phyloP scores from a whole-genome alignment of 768 basidiomycete genomes.

The Termitomyces sp. region DNA sequence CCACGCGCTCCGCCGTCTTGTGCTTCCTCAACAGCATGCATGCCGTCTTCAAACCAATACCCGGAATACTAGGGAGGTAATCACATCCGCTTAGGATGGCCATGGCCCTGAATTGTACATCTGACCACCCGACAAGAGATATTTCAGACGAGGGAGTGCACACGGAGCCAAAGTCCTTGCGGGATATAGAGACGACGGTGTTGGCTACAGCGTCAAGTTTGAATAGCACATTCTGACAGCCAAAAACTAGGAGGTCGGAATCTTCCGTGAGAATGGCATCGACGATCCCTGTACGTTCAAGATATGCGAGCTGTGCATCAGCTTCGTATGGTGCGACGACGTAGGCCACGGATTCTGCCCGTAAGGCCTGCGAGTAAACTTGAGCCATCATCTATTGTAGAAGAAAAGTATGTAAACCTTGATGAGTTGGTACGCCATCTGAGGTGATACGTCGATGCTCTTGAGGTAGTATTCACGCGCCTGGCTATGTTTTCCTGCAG shows the following conservation, averaged over 20 bases:
- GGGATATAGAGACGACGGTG: constrained; percentile 65
- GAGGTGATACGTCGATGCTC: constrained; percentile 91
- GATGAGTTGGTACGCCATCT: constrained; percentile 97
- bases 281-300: constrained; percentile 78
- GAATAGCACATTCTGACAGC: constrained; percentile 90
- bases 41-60: constrained; percentile 93
- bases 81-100: constrained; percentile 92
- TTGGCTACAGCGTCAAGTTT: constrained; percentile 75
- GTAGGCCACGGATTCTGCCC: constrained; percentile 76
- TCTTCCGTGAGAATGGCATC: constrained; percentile 97
- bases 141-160: constrained; percentile 46
- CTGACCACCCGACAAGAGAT: constrained; percentile 86
- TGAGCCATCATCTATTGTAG: background rate
- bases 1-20: constrained; percentile 81
- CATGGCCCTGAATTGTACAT: constrained; percentile 89
- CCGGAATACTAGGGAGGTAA: constrained; percentile 86
- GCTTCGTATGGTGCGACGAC: constrained; percentile 98
- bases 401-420: constrained; percentile 51
- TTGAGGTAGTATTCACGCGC: constrained; percentile 90
- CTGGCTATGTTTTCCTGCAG: constrained; percentile 74
- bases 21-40: constrained; percentile 77
- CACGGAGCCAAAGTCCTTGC: constrained; percentile 64
- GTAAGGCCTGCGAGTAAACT: constrained; percentile 62
- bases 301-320: constrained; percentile 92
- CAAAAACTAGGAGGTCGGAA: constrained; percentile 96